Percentiles rank a stretch among this genome's conserved stretches.
These are phyloP conservation scores for Ciborinia camelliae DNA, from an alignment of 2,329 filamentous ascomycete genomes.

Conservation along the genomic window DNA sequence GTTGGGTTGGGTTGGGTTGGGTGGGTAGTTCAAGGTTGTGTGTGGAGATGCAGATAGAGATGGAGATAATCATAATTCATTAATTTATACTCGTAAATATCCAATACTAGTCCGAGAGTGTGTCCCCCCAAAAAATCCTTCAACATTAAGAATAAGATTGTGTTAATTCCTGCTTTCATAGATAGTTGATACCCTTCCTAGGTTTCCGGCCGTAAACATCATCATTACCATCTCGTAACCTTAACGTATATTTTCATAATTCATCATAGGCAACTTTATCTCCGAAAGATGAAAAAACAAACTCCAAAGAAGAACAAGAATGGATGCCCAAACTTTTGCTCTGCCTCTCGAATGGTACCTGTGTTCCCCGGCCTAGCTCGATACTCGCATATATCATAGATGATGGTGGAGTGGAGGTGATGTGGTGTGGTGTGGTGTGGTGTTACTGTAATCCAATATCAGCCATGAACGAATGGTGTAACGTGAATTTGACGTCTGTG, in stretches of 20 bases:
- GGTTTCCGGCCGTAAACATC: not conserved
- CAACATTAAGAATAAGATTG: not conserved
- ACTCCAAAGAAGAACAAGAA: not conserved
- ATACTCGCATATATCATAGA: too few relatives aligned
- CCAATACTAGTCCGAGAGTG: too few relatives aligned
- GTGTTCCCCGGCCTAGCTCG: not conserved
- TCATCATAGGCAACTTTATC: not conserved
- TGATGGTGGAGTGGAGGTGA: not conserved
- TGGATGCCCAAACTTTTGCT: not conserved
- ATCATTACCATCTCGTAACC: not conserved
- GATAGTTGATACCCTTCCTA: too few relatives aligned
- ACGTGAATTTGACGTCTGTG: not conserved
- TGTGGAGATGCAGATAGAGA: not conserved
- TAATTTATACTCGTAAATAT: not conserved
- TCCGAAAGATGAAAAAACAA: not conserved
- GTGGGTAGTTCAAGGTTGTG: too few relatives aligned
- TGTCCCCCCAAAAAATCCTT: too few relatives aligned
- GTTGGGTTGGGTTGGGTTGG: too few relatives aligned
- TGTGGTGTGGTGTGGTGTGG: too few relatives aligned
- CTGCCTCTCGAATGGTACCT: not conserved
- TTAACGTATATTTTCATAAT: not conserved
- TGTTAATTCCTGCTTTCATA: too few relatives aligned
- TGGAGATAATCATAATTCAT: not conserved
- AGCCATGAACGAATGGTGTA: not conserved
- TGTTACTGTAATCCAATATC: not conserved